These are phyloP conservation scores for Fraxinus platypoda DNA, from an alignment of 305 asterid genomes.

Conservation along the genomic window DNA sequence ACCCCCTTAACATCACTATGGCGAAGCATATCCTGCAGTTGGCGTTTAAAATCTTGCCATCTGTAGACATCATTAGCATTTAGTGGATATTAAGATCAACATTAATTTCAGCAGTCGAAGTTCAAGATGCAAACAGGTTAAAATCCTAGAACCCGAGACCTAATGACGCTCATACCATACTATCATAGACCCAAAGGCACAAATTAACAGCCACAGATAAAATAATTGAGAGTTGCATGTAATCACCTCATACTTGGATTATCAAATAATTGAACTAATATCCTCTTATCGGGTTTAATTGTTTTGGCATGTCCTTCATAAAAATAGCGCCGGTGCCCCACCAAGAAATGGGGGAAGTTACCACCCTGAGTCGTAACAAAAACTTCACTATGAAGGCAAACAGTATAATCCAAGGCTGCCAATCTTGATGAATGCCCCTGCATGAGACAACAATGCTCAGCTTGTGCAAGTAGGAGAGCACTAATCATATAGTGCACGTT, in stretches of 20 bases:
- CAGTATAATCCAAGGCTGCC: constrained; percentile 97
- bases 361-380: constrained; percentile 94
- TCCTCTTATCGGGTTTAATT: constrained; percentile 88
- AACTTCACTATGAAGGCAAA: constrained; percentile 92
- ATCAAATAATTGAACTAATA: constrained; percentile 76
- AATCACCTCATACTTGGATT: constrained; percentile 70
- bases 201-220: neutral
- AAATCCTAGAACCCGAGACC: neutral
- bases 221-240: neutral
- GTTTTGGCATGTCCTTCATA: constrained; percentile 85
- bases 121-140: neutral
- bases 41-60: constrained; percentile 64
- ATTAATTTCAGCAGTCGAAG: neutral
- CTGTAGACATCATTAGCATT: constrained; percentile 30
- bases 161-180: neutral
- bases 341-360: constrained; percentile 95
- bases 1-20: constrained; percentile 72
- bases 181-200: neutral
- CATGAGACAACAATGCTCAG: constrained; percentile 11
- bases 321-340: constrained; percentile 85
- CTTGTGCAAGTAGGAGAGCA: neutral
- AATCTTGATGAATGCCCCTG: constrained; percentile 90
- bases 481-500: neutral
- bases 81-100: neutral
- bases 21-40: constrained; percentile 78